These are phyloP conservation scores for Jasminum sambac DNA, from an alignment of 257 asterid species.

Conservation along the genomic window DNA sequence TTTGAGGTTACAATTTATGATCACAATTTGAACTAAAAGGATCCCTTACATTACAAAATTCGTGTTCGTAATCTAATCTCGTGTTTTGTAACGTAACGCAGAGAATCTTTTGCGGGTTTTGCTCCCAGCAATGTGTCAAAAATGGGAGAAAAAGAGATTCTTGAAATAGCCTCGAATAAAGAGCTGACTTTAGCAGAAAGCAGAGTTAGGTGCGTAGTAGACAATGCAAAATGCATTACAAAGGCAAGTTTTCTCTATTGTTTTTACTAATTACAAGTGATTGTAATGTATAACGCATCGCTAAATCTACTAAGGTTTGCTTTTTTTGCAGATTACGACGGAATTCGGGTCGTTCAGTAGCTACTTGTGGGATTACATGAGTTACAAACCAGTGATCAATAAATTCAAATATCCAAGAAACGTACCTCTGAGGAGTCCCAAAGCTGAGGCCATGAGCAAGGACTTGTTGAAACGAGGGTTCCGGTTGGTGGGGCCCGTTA, in stretches of 20 bases:
- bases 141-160: slow-evolving; percentile 74
- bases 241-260: slow-evolving; percentile 46
- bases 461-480: slow-evolving; percentile 76
- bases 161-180: slow-evolving; percentile 47
- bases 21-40: background rate
- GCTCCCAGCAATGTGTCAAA: slow-evolving; percentile 63
- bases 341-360: slow-evolving; percentile 85
- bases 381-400: slow-evolving; percentile 79
- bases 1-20: slow-evolving; percentile 50
- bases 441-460: slow-evolving; percentile 86
- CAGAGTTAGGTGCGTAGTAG: slow-evolving; percentile 82
- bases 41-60: background rate
- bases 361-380: slow-evolving; percentile 82
- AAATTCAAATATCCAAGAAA: slow-evolving; percentile 62
- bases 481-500: slow-evolving; percentile 86
- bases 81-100: slow-evolving; percentile 13
- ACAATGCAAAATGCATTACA: slow-evolving; percentile 79
- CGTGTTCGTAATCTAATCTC: background rate
- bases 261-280: background rate
- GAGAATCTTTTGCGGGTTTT: slow-evolving; percentile 74
- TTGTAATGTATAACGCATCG: background rate
- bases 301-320: background rate
- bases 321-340: slow-evolving; percentile 48
- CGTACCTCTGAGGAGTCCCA: slow-evolving; percentile 80
- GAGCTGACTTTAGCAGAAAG: slow-evolving; percentile 62